Conservation (phyloP, 2,329 filamentous ascomycete genomes). For the Alternaria tenuissima region DNA sequence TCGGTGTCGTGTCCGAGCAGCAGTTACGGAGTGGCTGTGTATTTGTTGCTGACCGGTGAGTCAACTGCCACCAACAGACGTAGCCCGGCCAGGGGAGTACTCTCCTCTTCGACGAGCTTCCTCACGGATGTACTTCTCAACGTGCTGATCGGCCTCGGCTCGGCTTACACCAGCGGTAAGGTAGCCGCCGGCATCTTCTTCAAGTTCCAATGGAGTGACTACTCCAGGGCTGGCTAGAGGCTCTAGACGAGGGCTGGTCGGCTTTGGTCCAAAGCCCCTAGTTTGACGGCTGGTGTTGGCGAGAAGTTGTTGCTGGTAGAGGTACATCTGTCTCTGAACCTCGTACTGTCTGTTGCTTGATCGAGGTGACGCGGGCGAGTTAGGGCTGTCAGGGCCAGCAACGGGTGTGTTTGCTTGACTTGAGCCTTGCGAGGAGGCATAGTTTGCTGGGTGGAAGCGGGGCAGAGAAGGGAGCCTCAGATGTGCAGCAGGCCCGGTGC, state of each 20-base stretch:
- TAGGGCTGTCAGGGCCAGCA: slow-evolving; percentile 52
- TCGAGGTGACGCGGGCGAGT: slow-evolving; percentile 55
- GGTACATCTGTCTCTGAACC: slow-evolving; percentile 58
- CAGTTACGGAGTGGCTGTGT: slow-evolving; percentile 7
- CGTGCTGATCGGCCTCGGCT: slow-evolving; percentile 51
- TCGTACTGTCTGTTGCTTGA: slow-evolving; percentile 55
- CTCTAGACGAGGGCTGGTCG: slow-evolving; percentile 58
- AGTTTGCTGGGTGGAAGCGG: slow-evolving; percentile 63
- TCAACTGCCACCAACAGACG: slow-evolving; percentile 45
- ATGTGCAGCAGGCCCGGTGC: slow-evolving; percentile 45
- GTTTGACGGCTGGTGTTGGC: slow-evolving; percentile 40
- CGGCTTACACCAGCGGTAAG: slow-evolving; percentile 55
- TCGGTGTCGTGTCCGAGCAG: slow-evolving; percentile 6
- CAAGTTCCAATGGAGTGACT: slow-evolving; percentile 62
- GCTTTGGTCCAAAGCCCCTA: slow-evolving; percentile 44
- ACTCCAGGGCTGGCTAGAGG: slow-evolving; percentile 61
- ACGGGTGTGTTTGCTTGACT: slow-evolving; percentile 49
- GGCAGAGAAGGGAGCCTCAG: slow-evolving; percentile 60
- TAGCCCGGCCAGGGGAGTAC: slow-evolving; percentile 39
- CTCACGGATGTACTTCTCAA: slow-evolving; percentile 58
- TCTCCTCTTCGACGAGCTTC: slow-evolving; percentile 53
- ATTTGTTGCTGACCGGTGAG: slow-evolving; percentile 23
- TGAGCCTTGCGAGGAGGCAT: slow-evolving; percentile 51
- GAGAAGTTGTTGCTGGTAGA: slow-evolving; percentile 58
- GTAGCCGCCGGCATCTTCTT: slow-evolving; percentile 53